Evolutionary conservation across 768 basidiomycete species (phyloP), one percentile per base, ranked within the genome.

Genomic region (Rhodotorula diobovata): DNA sequence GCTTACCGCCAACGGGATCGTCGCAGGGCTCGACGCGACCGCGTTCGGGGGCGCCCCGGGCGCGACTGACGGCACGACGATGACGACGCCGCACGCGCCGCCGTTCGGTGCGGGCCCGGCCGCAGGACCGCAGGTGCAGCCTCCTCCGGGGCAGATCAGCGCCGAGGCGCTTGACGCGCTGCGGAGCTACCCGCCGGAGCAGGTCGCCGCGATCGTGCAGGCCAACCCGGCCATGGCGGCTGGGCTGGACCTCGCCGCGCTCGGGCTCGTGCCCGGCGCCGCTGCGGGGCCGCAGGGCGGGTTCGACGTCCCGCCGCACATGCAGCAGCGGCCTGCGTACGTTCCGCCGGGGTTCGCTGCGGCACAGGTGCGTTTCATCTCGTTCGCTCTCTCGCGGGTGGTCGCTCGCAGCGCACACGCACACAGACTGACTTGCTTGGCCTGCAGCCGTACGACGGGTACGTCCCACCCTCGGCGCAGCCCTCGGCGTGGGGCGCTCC

Each of bases 401-500:
- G 20, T 21, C 35, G 35, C 30, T 18, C 14, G 9, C n/a, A 30
- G 2, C 8, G 30, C 14, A 18, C 45, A 20, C 30, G 5, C 30
- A 25, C 12, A 11, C 61, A 34, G 25, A 50, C 48, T 25, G 10
- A 35, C 46, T 16, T 35, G 14, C 7, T 37, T 28, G 11, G 6
- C 16, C 35, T 41, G 53, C 20, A 58, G 21, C 23, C 43, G 14
- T 71, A 71, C 70, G 30, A 66, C 70, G 70, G 70, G 25, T 71
- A 71, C 70, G 53, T 62, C 25, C 70, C 70, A 25, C 70, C 70
- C 8, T 4, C 57, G 8, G 5, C 55, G 7, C 37, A 54, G 16
- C 51, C 16, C 8, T 4, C 21, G n/a, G 32, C 30, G 3, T n/a
- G 58, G 16, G 30, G 25, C 14, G 58, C 41, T 14, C 41, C 30